Evolutionary conservation across 192 early-diverging fungal species (phyloP), one percentile per base, ranked within the genome.

Genomic region (Backusella luteola): DNA sequence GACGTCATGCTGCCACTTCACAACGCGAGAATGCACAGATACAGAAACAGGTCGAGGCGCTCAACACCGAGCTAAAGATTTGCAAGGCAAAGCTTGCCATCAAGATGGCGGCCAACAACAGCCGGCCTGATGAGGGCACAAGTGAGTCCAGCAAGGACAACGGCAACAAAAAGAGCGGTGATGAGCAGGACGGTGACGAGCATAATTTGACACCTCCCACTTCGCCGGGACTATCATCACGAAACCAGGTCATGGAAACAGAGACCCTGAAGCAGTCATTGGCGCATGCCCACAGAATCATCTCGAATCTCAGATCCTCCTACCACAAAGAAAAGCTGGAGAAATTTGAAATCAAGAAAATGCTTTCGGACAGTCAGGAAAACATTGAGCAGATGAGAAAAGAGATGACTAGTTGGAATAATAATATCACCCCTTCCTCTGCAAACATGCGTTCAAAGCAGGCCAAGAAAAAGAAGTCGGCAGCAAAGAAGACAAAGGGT

Each of bases 1-100:
- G 91, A 9, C 88, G 87, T n/a, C 85, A 83, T 36, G 69, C 77
- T 8, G 84, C 84, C 34, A 77, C 81, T 11, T 70, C 89, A 9
- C 90, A 93, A 73, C 84, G 90, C 71, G 92, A 94, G 9, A 90
- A 90, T 71, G 68, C 76, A 7, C 77, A 84, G 15, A 69, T 91
- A 2, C 19, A 81, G 7, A 87, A 88, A 71, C 82, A 86, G 59
- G 81, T 88, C 5, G 88, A 93, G 7, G 89, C 88, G 15, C 82
- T 94, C 67, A 88, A 87, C 8, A 85, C 74, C 11, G 86, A 89
- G 49, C 82, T 89, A 2, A 86, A 80, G 32, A 73, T 80, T 2
- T 44, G 69, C 6, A 59, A 75, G 11, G 76, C 82, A 12, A 84
- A 78, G 67, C 42, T 80, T 0, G 73, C 76, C 12, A 71, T 81